Conservation (phyloP, 371 early-diverging fungal species). For the Blakeslea trispora region DNA sequence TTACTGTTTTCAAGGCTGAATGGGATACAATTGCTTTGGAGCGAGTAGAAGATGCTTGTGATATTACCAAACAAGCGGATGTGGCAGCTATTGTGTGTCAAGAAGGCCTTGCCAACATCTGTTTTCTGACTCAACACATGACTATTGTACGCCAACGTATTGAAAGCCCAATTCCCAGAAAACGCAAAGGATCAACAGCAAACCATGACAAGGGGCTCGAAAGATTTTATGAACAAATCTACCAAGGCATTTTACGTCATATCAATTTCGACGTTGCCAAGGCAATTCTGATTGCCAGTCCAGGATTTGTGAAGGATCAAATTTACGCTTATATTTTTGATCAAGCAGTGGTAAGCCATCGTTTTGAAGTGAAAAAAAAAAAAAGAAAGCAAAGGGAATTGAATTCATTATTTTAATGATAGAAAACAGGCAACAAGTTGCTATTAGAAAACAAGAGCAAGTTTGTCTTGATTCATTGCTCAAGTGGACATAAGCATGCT, state of each 20-base stretch:
- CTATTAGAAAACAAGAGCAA: conserved; percentile 85
- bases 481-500: conserved; percentile 94
- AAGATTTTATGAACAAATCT: conserved; percentile 90
- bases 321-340: conserved; percentile 82
- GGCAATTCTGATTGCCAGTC: conserved; percentile 91
- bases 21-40: conserved; percentile 95
- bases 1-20: conserved; percentile 84
- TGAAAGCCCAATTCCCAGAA: conserved; percentile 89
- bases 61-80: conserved; percentile 90
- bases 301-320: conserved; percentile 94
- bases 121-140: conserved; percentile 92
- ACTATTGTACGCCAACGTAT: conserved; percentile 94
- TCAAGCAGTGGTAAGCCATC: conserved; percentile 72
- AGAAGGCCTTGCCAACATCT: conserved; percentile 95
- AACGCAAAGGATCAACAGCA: conserved; percentile 86
- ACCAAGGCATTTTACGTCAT: conserved; percentile 83
- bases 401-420: conserved; percentile 4
- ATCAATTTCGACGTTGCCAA: conserved; percentile 90
- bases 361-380: conserved; percentile 26
- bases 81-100: conserved; percentile 94
- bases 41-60: conserved; percentile 87
- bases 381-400: neutral
- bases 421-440: conserved; percentile 79
- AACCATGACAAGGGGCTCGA: conserved; percentile 88
- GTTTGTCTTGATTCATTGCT: conserved; percentile 87